A percentile compares a stretch with the other conserved stretches of the same genome.
phyloP scores from a whole-genome alignment of 257 asterid species.

The Galeopsis tetrahit region DNA sequence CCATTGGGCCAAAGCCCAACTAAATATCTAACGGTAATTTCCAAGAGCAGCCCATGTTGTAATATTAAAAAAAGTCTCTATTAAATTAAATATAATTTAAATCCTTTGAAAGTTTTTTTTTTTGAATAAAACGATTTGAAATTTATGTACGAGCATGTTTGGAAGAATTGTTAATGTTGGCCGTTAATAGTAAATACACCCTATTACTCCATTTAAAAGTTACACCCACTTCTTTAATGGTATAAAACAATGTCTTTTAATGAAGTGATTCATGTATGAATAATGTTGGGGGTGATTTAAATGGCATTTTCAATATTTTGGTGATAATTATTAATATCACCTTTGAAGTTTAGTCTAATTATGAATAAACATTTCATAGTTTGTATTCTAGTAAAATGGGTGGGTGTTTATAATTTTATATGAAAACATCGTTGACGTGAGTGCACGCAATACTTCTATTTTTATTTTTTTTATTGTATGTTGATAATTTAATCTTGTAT shows the following conservation, averaged over 20 bases:
- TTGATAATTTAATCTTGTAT: neutral
- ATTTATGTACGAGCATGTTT: neutral
- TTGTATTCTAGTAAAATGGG: no score
- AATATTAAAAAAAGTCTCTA: neutral
- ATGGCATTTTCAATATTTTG: neutral
- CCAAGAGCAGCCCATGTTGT: constrained; percentile 18
- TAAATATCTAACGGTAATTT: neutral
- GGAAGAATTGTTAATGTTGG: neutral
- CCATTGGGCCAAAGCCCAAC: neutral
- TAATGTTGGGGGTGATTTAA: no score
- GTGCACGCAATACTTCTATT: neutral
- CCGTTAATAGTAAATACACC: no score
- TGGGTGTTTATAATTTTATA: neutral
- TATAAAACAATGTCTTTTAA: neutral
- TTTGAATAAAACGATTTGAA: neutral
- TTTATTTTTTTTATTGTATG: neutral
- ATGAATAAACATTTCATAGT: neutral
- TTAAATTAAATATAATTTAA: neutral
- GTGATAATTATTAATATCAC: neutral
- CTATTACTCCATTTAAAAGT: neutral
- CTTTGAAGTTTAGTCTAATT: no score
- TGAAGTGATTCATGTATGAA: no score
- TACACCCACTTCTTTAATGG: neutral
- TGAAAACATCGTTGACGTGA: neutral
- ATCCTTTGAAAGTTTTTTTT: neutral